These are phyloP conservation scores for Colletotrichum camelliae DNA, from an alignment of 2,329 filamentous ascomycete species.

Conservation along the genomic window DNA sequence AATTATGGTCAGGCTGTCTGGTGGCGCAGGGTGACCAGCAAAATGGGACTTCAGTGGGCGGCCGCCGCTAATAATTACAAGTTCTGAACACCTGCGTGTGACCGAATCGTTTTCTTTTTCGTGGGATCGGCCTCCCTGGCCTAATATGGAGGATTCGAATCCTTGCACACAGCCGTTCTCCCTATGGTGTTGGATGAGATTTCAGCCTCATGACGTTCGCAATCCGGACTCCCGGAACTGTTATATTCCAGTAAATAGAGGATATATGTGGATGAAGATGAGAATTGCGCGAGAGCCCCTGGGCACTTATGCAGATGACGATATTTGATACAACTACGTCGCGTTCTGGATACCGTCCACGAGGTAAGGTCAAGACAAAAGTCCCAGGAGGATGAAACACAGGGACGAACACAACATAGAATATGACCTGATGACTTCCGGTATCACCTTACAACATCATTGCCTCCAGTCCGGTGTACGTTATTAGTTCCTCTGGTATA, in stretches of 20 bases:
- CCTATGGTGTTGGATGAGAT: no score
- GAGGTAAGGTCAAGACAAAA: neutral
- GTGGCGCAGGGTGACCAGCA: neutral
- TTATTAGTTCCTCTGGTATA: no score
- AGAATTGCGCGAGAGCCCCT: neutral
- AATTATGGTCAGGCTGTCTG: neutral
- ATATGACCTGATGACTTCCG: accelerated
- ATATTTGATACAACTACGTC: neutral
- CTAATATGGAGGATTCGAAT: neutral
- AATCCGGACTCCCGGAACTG: neutral
- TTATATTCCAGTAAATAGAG: neutral
- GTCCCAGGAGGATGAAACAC: neutral
- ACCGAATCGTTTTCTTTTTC: neutral
- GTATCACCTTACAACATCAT: neutral
- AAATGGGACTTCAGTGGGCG: neutral
- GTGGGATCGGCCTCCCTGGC: neutral
- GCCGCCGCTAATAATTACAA: neutral
- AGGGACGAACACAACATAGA: neutral
- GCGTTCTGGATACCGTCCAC: neutral
- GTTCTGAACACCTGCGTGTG: neutral
- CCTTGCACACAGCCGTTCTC: neutral
- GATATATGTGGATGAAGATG: neutral
- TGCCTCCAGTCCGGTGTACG: neutral
- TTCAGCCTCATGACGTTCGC: neutral
- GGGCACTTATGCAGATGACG: neutral